Conservation (phyloP, 306 rosid species). For the Trifolium repens region DNA sequence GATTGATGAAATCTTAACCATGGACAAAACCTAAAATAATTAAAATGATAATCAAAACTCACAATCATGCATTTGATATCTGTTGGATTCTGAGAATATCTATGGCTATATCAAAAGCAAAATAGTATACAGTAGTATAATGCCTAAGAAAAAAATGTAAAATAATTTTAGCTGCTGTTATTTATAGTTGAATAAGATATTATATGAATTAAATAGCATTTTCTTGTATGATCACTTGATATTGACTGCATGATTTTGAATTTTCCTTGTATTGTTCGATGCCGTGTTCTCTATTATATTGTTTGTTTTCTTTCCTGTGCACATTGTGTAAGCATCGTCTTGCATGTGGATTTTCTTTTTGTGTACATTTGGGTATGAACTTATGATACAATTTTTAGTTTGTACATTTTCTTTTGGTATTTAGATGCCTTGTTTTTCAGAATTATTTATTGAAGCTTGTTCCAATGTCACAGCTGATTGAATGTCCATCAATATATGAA, state of each 20-base stretch:
- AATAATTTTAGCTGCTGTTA: constrained; percentile 18
- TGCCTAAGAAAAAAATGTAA: constrained; percentile 8
- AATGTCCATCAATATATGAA: constrained; percentile 92
- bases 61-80: constrained; percentile 20
- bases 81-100: background rate
- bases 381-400: background rate
- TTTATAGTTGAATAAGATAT: constrained; percentile 17
- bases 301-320: constrained; percentile 20
- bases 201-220: constrained; percentile 1
- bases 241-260: constrained; percentile 20
- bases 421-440: constrained; percentile 30
- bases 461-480: constrained; percentile 74
- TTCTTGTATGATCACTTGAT: constrained; percentile 27
- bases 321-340: constrained; percentile 24
- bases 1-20: constrained; percentile 20
- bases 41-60: constrained; percentile 22
- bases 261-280: constrained; percentile 33
- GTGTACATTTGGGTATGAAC: constrained; percentile 10
- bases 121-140: background rate
- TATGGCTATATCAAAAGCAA: constrained; percentile 13
- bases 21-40: constrained; percentile 3
- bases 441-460: constrained; percentile 45
- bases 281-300: constrained; percentile 23
- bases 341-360: constrained; percentile 4
- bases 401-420: constrained; percentile 4